Conservation (phyloP, 176 grass and related monocot species). For the sorghum (Sorghum bicolor) region Sorghum_bicolor_NCBIv3 NC_012875.2:51808501-51809000, state of each 20-base stretch:
- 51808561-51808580: too few relatives aligned
- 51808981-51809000: conserved; percentile 21
- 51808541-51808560: too few relatives aligned
- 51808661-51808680: not conserved
- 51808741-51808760: not conserved
- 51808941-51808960: conserved; percentile 25
- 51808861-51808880: not conserved
- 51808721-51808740: not conserved
- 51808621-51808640: not conserved
- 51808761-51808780: not conserved
- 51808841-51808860: not conserved
- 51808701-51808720: not conserved
- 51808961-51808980: conserved; percentile 38
- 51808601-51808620: not conserved
- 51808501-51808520: too few relatives aligned
- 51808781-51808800: not conserved
- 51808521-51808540: too few relatives aligned
- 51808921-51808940: conserved; percentile 38
- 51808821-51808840: not conserved
- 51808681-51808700: conserved; percentile 1
- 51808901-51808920: conserved; percentile 34
- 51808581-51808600: not conserved
- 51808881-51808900: not conserved
- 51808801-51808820: not conserved
- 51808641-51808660: conserved; percentile 1